Evolutionary conservation across 2,329 filamentous ascomycete species (phyloP), one percentile per base, ranked within the genome.

Genomic region (Cladophialophora exuberans): DNA sequence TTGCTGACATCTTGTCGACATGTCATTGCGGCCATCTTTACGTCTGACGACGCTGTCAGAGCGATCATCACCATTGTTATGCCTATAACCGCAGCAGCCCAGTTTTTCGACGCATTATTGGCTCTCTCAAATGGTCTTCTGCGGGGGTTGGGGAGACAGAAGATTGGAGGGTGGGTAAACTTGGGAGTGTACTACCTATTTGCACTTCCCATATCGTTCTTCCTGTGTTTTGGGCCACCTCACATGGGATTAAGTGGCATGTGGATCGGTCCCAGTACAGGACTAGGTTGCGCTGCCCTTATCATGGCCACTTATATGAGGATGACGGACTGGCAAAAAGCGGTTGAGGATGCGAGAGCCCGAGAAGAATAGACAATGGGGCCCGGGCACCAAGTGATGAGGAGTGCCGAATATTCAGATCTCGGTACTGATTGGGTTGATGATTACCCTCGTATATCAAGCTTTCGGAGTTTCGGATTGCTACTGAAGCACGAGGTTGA

Each of bases 151-250:
- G 90, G 90, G 2, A 83, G 87, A 59, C 90, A 95, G 71, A 83
- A 87, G 57, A 84, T 95, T 52, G 90, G 90, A 11, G 89, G 90
- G 0, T 93, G 89, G 64, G 84, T 89, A 10, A 92, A 90, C 65
- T 72, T 95, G 4, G 80, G 87, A 26, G 83, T 85, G 4, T 94
- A 95, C 72, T 96, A 95, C 69, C 71, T 83, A 23, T 79, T 95
- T 13, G 90, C 87, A 0, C 74, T 95, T 66, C 90, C 90, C 1
- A 79, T 93, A 22, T 87, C 84, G 5, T 85, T 93, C 57, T 81
- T 79, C 4, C 79, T 85, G 0, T 86, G 83, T 0, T 93, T 95
- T 68, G 85, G 83, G 0, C 74, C 89, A 2, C 53, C 60, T 10
- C 78, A 79, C 17, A 90, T 86, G 88, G 82, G 83, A 53, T 72